Evolutionary conservation across 2,329 filamentous ascomycete species (phyloP).

Genomic region (Claviceps sorghi): DNA sequence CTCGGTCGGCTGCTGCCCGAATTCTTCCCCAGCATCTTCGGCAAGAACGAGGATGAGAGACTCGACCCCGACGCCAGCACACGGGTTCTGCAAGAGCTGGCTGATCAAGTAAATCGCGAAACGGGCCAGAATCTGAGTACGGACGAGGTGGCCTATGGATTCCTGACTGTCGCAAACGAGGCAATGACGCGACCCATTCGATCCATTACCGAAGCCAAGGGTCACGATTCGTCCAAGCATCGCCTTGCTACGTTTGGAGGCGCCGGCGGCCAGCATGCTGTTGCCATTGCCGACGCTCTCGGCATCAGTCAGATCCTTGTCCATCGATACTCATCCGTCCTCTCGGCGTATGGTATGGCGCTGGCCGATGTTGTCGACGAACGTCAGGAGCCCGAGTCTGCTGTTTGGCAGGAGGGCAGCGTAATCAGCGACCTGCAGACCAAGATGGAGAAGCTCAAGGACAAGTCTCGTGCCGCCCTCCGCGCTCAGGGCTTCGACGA

Average conservation of each 20-base stretch:
- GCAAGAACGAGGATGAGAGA: conserved; percentile 10
- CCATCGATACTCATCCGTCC: conserved; percentile 29
- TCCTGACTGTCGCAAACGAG: conserved; percentile 23
- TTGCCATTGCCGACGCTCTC: conserved; percentile 26
- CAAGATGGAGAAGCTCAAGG: conserved; percentile 68
- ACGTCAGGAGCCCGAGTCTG: conserved; percentile 61
- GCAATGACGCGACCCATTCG: conserved; percentile 22
- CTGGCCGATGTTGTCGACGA: conserved; percentile 41
- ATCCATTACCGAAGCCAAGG: conserved; percentile 21
- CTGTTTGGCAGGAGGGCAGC: conserved; percentile 44
- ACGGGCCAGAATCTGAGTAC: conserved; percentile 14
- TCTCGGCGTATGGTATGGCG: conserved; percentile 32
- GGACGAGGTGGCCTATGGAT: conserved; percentile 23
- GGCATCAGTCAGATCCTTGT: conserved; percentile 28
- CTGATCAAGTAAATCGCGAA: conserved; percentile 24
- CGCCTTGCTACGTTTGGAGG: conserved; percentile 23
- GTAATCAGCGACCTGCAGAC: conserved; percentile 47
- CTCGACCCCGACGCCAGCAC: conserved; percentile 26
- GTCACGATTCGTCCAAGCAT: conserved; percentile 21
- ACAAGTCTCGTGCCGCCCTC: conserved; percentile 54
- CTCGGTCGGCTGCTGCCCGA: conserved; percentile 46
- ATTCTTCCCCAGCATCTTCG: conserved; percentile 52
- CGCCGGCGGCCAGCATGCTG: conserved; percentile 29
- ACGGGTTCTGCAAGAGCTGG: conserved; percentile 26
- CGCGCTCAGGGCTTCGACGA: conserved; percentile 66